Evolutionary conservation across 2,329 filamentous ascomycete genomes (phyloP).

Genomic region (Mycosphaerella arachidis): DNA sequence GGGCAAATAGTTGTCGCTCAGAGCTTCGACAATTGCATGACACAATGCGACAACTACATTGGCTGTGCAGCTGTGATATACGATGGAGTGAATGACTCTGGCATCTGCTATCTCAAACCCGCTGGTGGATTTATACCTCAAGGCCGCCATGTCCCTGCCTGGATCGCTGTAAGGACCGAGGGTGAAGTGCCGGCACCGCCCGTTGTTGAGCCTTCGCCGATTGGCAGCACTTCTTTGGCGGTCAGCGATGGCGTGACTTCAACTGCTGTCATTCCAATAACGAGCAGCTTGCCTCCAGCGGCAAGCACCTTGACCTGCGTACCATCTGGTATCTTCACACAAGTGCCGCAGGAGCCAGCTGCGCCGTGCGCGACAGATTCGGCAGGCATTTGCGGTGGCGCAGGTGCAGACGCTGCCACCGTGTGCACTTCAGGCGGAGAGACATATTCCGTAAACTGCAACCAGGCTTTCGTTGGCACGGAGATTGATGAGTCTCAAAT

Average conservation of each 20-base stretch:
- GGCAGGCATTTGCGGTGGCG: not conserved
- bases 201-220: not conserved
- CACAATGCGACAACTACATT: constrained; percentile 14
- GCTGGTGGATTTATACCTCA: not conserved
- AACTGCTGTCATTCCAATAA: not conserved
- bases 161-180: not conserved
- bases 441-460: constrained; percentile 1
- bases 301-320: not conserved
- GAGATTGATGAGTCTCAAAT: not conserved
- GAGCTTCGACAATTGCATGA: constrained; percentile 12
- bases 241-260: not conserved
- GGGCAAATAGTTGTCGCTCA: not conserved
- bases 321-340: not conserved
- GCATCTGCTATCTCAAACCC: not conserved
- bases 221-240: not conserved
- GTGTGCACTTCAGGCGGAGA: not conserved
- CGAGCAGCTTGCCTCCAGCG: not conserved
- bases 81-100: constrained; percentile 1
- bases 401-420: not conserved
- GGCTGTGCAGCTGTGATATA: constrained; percentile 20
- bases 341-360: not conserved
- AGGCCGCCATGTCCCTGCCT: not conserved
- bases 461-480: not conserved
- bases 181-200: not conserved
- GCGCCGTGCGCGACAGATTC: not conserved